phyloP scores from a whole-genome alignment of 805 yeast species.

The Barnettozyma pratensis region DNA sequence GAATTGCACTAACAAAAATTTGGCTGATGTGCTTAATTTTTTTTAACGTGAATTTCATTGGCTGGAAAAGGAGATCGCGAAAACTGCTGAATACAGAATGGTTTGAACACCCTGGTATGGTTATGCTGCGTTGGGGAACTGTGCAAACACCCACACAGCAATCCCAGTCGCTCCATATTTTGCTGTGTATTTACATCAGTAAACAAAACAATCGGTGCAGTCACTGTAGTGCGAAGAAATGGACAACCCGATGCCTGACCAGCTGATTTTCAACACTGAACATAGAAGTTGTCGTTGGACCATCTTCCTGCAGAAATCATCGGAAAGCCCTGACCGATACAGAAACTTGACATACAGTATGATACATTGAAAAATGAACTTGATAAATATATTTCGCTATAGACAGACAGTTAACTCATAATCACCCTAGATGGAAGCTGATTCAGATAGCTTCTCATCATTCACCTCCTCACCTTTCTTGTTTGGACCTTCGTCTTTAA shows the following conservation, averaged over 20 bases:
- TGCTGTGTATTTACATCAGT: no score
- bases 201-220: no score
- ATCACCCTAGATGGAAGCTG: not conserved
- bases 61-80: slow-evolving; percentile 15
- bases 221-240: not conserved
- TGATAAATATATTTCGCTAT: slow-evolving; percentile 1
- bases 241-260: not conserved
- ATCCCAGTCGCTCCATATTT: no score
- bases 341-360: slow-evolving; percentile 27
- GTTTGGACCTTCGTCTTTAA: slow-evolving; percentile 16
- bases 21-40: slow-evolving; percentile 5
- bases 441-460: slow-evolving; percentile 35
- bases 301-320: slow-evolving; percentile 40
- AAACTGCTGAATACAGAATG: not conserved
- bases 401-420: no score
- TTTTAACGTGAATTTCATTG: slow-evolving; percentile 20
- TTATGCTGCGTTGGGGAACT: not conserved
- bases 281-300: slow-evolving; percentile 32
- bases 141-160: not conserved
- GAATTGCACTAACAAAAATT: not conserved
- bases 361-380: slow-evolving; percentile 14
- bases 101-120: not conserved
- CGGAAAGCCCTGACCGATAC: slow-evolving; percentile 36
- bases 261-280: slow-evolving; percentile 9
- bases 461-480: not conserved